phyloP scores from a whole-genome alignment of 495 filamentous ascomycete species.

The Podospora sp. region DNA sequence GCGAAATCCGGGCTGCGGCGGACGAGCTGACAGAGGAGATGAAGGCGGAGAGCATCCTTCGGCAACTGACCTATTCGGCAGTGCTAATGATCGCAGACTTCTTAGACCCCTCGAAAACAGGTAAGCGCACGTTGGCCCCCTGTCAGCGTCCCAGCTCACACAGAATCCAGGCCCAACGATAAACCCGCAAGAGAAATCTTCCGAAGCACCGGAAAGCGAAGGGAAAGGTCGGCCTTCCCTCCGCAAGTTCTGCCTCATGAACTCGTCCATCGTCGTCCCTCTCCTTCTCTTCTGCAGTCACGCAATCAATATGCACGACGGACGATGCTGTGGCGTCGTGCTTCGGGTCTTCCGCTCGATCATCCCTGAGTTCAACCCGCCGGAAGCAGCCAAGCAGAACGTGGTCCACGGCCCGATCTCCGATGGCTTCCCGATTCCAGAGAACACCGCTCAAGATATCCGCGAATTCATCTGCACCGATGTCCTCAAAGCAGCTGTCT shows the following conservation, averaged over 20 bases:
- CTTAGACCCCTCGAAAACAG: slow-evolving; percentile 58
- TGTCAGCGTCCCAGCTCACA: background rate
- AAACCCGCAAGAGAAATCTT: background rate
- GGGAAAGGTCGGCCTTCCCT: slow-evolving; percentile 52
- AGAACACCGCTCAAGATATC: slow-evolving; percentile 61
- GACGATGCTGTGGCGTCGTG: slow-evolving; percentile 82
- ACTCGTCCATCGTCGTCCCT: slow-evolving; percentile 77
- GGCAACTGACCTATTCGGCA: slow-evolving; percentile 89
- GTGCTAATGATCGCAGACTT: slow-evolving; percentile 88
- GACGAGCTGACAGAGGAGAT: slow-evolving; percentile 88
- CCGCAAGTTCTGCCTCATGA: slow-evolving; percentile 78
- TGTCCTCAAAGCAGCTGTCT: slow-evolving; percentile 79
- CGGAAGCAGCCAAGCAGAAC: slow-evolving; percentile 17
- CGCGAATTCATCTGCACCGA: slow-evolving; percentile 89
- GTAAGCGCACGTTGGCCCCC: background rate
- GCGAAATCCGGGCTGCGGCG: slow-evolving; percentile 55
- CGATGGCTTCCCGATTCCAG: slow-evolving; percentile 51
- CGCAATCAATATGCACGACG: slow-evolving; percentile 86
- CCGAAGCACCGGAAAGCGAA: background rate
- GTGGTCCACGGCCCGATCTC: background rate
- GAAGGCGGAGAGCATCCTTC: slow-evolving; percentile 94
- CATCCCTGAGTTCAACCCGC: slow-evolving; percentile 68
- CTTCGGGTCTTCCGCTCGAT: slow-evolving; percentile 82
- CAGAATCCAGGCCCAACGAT: background rate
- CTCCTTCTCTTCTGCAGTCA: slow-evolving; percentile 90